Base-by-base conservation (phyloP, 441 rosid species). In the Sinapis alba region DNA sequence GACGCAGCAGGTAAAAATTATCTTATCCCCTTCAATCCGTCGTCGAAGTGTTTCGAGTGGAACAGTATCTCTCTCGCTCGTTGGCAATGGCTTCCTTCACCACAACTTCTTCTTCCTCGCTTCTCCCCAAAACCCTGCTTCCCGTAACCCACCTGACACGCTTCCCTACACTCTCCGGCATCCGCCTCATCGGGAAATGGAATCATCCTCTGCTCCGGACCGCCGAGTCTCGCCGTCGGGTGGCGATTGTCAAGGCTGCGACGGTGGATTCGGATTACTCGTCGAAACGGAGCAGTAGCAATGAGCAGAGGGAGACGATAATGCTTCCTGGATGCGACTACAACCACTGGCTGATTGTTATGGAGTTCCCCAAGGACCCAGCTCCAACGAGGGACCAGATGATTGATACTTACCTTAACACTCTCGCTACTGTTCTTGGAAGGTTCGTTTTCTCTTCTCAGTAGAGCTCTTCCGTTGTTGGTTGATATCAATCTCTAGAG, bases 281-380 rank as follows among this genome's bases (percentile, higher is more conserved):
- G 12, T 62, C 93, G 10, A 95, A 65, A 78, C 78, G 96, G 57
- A 88, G 93, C 80, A 85, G 92, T 84, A 81, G 87, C 65, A 84
- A 79, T 45, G 98, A 92, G 75, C 85, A 84, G 50, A 86, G 94
- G 64, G 98, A 91, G 84, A 89, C 98, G 56, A 95, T 95, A 60
- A 87, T 92, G 98, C 86, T 92, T 3, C 98, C 97, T 4, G 97
- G 98, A 0, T 95, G 98, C 75, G 99, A 89, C 72, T 95, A 91
- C 80, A 92, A 95, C 54, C 98, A 92, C 71, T 95, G 98, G 99
- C 89, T 95, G 45, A 91, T 91, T 24, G 99, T 93, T 9, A 88
- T 95, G 98, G 98, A 95, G 69, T 93, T 95, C 75, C 98, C 98
- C 38, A 95, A 95, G 71, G 97, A 93, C 73, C 96, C 98, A 7